Evolutionary conservation across 306 rosid genomes (phyloP).

Genomic region (Cercis canadensis): DNA sequence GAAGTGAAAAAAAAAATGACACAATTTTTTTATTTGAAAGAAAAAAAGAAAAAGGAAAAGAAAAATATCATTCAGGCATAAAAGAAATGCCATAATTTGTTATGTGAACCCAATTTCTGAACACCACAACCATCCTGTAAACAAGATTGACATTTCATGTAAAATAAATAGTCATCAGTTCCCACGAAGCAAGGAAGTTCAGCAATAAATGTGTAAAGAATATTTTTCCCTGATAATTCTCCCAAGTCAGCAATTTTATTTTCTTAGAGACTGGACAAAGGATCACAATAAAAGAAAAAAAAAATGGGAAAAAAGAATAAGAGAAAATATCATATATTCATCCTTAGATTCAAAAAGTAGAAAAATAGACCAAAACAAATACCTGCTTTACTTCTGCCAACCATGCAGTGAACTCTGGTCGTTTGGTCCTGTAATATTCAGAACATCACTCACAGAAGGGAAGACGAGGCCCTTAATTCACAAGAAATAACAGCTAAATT

Average conservation of each 20-base stretch:
- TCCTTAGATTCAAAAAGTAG: constrained; percentile 4
- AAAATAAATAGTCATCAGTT: too few relatives aligned
- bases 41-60: background rate
- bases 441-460: constrained; percentile 37
- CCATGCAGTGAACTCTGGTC: constrained; percentile 99
- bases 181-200: constrained; percentile 7
- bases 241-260: background rate
- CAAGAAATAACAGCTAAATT: constrained; percentile 34
- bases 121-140: background rate
- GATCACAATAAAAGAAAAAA: background rate
- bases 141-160: constrained; percentile 4
- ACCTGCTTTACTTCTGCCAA: constrained; percentile 92
- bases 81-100: constrained; percentile 11
- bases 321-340: constrained; percentile 1
- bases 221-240: background rate
- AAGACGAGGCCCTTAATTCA: constrained; percentile 33
- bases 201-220: background rate
- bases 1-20: background rate
- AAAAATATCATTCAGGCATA: background rate
- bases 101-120: constrained; percentile 3
- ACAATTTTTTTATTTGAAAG: background rate
- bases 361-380: constrained; percentile 35
- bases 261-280: constrained; percentile 11
- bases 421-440: constrained; percentile 73
- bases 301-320: background rate